Base-by-base conservation (phyloP, 306 rosid species). In the Quercus cerris region DNA sequence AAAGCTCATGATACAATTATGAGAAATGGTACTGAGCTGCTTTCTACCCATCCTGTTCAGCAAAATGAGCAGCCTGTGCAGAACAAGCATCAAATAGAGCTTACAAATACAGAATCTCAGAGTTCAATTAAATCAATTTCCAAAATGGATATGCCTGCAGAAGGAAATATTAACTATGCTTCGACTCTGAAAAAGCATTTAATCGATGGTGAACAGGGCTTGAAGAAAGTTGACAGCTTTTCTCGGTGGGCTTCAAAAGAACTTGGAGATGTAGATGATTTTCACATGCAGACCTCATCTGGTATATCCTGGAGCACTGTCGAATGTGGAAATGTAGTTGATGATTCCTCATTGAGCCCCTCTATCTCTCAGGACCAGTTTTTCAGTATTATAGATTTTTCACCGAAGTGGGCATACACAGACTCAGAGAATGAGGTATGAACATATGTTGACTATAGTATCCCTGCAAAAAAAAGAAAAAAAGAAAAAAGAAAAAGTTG, bases 221-320 rank as follows among this genome's bases (percentile, higher is more conserved):
- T 94, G 81, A 94, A 92, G 91, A 94, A 94, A 86, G 90, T 94
- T 83, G 98, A 94, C 78, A 94, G 98, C 84, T 94, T 94, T 85
- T 90, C 94, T 57, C 87, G 98, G 31, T 94, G 98, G 98, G 80
- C 89, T 75, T 75, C 84, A 72, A 91, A 75, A 84, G 93, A 88
- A 79, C 94, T 94, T 10, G 94, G 85, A 68, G 98, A 94, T 77
- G 97, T 91, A 66, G 97, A 88, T 86, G 85, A 89, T 85, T 81
- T 92, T 74, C 90, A 83, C 59, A 89, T 91, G 95, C 91, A 90
- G 84, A 85, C 95, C 63, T 89, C 97, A 49, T 81, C 97, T 80
- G 92, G 93, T 54, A 85, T 92, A 81, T 88, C 92, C 25, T 94
- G 98, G 98, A 88, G 81, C 86, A 82, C 97, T 20, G 97, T 79